phyloP scores from a whole-genome alignment of 1,284 basidiomycete species.

The Pholiota adiposa region DNA sequence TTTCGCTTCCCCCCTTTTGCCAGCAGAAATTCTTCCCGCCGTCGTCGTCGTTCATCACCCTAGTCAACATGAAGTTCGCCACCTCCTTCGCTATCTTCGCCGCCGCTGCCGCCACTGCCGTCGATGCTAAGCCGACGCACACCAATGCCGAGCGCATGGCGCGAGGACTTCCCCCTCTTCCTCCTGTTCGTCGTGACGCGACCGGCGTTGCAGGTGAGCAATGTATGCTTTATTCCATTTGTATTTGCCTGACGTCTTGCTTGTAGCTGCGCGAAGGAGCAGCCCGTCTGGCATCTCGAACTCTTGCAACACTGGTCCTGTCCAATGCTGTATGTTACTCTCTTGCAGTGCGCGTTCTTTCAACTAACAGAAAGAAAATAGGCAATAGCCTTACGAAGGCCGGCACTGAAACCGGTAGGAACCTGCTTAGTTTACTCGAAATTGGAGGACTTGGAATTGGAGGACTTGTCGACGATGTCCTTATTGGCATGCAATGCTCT shows the following conservation, averaged over 20 bases:
- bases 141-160: conserved; percentile 57
- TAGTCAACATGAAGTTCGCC: conserved; percentile 46
- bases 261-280: conserved; percentile 23
- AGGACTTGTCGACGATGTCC: conserved; percentile 16
- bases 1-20: not conserved
- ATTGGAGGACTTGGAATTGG: conserved; percentile 33
- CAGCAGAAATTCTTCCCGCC: conserved; percentile 5
- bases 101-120: conserved; percentile 37
- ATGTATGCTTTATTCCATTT: not conserved
- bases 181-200: conserved; percentile 32
- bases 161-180: conserved; percentile 46
- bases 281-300: conserved; percentile 23
- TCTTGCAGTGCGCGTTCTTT: not conserved
- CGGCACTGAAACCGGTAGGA: conserved; percentile 1
- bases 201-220: conserved; percentile 36
- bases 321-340: conserved; percentile 43
- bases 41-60: conserved; percentile 7
- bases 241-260: not conserved
- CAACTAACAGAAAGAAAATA: conserved; percentile 2
- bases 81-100: conserved; percentile 40
- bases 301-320: conserved; percentile 41
- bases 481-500: conserved; percentile 42
- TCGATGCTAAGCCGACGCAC: conserved; percentile 36
- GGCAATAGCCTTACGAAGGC: conserved; percentile 29
- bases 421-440: conserved; percentile 34